Conservation (phyloP, 78 protist species). For the Pelomyxa schiedti region DNA sequence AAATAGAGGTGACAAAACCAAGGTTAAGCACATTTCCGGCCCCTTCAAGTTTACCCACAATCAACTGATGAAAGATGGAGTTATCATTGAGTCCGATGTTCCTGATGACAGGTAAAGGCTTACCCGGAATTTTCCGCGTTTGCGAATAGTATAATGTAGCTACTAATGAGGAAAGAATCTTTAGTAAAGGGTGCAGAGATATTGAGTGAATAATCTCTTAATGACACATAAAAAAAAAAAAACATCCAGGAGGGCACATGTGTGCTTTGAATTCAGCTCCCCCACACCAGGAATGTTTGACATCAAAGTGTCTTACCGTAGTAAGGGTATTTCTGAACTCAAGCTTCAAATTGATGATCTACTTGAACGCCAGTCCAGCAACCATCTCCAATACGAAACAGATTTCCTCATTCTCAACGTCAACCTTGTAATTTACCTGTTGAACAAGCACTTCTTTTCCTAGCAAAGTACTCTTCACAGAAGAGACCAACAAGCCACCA, state of each 20-base stretch:
- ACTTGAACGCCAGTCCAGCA: slow-evolving; percentile 40
- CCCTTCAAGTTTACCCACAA: slow-evolving; percentile 40
- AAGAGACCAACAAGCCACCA: no score
- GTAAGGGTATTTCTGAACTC: slow-evolving; percentile 28
- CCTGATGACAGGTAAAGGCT: slow-evolving; percentile 49
- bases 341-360: slow-evolving; percentile 42
- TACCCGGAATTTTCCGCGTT: no score
- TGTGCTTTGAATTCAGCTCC: no score
- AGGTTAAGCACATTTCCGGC: slow-evolving; percentile 12
- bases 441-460: slow-evolving; percentile 54
- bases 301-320: slow-evolving; percentile 32
- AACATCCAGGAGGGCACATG: no score
- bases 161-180: no score
- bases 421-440: slow-evolving; percentile 34
- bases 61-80: slow-evolving; percentile 52
- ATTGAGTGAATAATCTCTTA: no score
- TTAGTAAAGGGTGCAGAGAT: no score
- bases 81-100: slow-evolving; percentile 43
- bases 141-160: no score
- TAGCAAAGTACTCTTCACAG: no score
- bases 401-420: slow-evolving; percentile 49
- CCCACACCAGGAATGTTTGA: slow-evolving; percentile 40
- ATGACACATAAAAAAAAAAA: no score
- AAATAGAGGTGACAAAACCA: no score
- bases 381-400: slow-evolving; percentile 37